Conservation (phyloP, 169 alveolate species). For the Blepharisma undulans region DNA sequence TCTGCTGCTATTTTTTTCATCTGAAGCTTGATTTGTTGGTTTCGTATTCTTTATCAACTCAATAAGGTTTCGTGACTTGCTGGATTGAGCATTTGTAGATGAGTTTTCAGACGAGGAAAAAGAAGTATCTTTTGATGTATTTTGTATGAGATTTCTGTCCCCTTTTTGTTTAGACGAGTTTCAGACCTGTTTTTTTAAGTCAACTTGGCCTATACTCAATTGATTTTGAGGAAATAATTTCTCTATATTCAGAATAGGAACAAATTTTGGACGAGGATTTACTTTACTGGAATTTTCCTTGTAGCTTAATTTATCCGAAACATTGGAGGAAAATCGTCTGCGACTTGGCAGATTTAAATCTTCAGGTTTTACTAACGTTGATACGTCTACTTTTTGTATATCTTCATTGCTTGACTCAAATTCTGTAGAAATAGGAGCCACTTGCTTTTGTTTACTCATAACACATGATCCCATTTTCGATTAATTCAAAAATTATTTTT, state of each 20-base stretch:
- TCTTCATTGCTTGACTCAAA: too few species aligned
- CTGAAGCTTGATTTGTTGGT: background rate
- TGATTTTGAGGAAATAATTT: background rate
- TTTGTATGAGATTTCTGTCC: background rate
- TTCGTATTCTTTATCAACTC: background rate
- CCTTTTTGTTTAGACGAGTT: background rate
- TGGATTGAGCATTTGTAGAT: background rate
- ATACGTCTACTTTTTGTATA: background rate
- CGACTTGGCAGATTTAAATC: background rate
- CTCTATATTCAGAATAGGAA: background rate
- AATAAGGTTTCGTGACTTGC: background rate
- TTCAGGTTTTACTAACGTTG: background rate
- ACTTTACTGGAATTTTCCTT: background rate
- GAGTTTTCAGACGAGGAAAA: background rate
- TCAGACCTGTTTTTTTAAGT: background rate
- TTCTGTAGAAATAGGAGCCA: background rate
- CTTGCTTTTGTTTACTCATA: background rate
- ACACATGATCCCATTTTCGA: background rate
- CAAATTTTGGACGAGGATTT: background rate
- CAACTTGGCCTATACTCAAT: background rate
- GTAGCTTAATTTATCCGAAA: background rate
- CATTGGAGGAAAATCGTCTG: background rate
- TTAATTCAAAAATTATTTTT: too few species aligned
- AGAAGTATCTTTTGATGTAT: background rate
- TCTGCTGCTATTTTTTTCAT: background rate